phyloP scores from a whole-genome alignment of 1,284 basidiomycete species.

The Apiotrichum veenhuisii region DNA sequence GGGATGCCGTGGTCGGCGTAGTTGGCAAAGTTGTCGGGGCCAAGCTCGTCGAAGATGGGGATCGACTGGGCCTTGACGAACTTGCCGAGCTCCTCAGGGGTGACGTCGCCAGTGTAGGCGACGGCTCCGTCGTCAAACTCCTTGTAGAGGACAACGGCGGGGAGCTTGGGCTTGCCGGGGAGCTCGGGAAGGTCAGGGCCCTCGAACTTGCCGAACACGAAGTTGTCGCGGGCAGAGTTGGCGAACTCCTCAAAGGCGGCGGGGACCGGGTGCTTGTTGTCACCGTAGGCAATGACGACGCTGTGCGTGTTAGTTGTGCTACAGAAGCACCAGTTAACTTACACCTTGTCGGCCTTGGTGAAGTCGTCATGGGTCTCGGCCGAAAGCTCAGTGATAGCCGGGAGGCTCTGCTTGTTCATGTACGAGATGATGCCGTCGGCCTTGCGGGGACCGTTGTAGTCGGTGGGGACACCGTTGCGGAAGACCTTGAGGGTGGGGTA shows the following conservation, averaged over 20 bases:
- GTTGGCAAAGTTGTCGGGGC: conserved; percentile 83
- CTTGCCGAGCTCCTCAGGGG: conserved; percentile 61
- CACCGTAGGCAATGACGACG: conserved; percentile 81
- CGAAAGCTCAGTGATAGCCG: conserved; percentile 83
- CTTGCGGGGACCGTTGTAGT: conserved; percentile 86
- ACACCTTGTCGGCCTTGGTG: conserved; percentile 80
- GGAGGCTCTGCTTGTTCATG: conserved; percentile 98
- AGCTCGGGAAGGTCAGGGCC: conserved; percentile 65
- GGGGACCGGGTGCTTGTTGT: conserved; percentile 63
- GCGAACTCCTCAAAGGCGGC: conserved; percentile 74
- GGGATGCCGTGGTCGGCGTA: conserved; percentile 83
- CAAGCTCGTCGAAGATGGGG: conserved; percentile 88
- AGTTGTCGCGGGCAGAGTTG: conserved; percentile 83
- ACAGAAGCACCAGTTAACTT: conserved; percentile 17
- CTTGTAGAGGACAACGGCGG: conserved; percentile 89
- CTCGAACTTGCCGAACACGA: conserved; percentile 81
- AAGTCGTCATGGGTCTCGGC: conserved; percentile 76
- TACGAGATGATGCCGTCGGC: conserved; percentile 95
- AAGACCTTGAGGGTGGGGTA: conserved; percentile 70
- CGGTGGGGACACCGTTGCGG: conserved; percentile 70
- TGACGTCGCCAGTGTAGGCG: conserved; percentile 62
- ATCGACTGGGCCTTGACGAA: conserved; percentile 83
- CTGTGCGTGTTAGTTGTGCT: conserved; percentile 21
- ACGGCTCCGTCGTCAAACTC: conserved; percentile 82
- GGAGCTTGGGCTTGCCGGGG: conserved; percentile 66